Conservation (phyloP, 2,329 filamentous ascomycete species). For the Incumbomyces lentus region DNA sequence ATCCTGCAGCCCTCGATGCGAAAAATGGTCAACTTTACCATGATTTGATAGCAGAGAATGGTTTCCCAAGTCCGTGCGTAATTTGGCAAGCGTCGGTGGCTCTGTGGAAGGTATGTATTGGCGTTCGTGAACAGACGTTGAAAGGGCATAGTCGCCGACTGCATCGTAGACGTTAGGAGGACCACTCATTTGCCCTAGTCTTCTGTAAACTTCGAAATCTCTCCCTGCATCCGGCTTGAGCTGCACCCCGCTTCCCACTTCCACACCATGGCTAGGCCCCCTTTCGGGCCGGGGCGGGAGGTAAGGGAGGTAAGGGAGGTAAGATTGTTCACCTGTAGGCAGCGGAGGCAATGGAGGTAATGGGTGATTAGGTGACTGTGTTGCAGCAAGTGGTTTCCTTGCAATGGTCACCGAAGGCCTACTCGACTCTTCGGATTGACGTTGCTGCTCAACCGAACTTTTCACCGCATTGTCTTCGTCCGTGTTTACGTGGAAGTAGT, state of each 20-base stretch:
- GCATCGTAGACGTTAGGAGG: background rate
- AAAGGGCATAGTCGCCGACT: constrained; percentile 1
- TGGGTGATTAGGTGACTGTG: constrained; percentile 16
- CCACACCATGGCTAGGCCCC: background rate
- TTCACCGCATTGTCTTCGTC: constrained; percentile 44
- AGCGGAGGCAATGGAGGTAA: constrained; percentile 13
- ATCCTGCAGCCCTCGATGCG: background rate
- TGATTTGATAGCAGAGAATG: background rate
- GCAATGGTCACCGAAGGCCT: constrained; percentile 10
- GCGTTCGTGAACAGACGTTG: background rate
- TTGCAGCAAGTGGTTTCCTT: constrained; percentile 20
- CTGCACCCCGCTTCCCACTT: background rate
- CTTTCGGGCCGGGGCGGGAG: background rate
- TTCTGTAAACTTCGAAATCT: too few species aligned
- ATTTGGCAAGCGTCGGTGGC: background rate
- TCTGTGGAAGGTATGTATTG: background rate
- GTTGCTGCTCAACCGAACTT: constrained; percentile 30
- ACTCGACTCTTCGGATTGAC: constrained; percentile 5
- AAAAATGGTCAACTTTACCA: background rate
- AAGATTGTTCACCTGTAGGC: constrained; percentile 5
- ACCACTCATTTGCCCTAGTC: background rate
- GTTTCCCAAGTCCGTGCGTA: background rate
- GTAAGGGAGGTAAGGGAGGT: background rate
- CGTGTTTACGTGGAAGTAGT: constrained; percentile 74
- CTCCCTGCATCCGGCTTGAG: background rate